These are phyloP conservation scores for Penicillium sp. DNA, from an alignment of 2,329 filamentous ascomycete species.

Conservation along the genomic window DNA sequence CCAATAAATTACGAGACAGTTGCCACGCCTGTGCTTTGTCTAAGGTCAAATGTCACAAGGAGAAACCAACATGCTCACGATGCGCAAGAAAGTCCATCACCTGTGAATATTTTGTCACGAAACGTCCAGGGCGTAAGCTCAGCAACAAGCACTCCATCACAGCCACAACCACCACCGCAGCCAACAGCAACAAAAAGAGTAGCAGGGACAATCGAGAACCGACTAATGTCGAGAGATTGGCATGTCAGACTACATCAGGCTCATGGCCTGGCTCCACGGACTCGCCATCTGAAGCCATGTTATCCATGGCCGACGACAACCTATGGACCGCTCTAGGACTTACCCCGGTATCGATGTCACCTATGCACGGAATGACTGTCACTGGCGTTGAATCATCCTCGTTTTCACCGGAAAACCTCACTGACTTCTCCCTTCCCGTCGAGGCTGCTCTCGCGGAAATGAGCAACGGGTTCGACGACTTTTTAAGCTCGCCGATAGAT, in stretches of 20 bases:
- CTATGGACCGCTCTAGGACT: neutral
- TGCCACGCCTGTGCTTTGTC: neutral
- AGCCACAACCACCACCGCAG: neutral
- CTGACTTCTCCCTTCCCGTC: neutral
- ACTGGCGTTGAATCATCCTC: neutral
- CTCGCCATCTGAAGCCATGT: neutral
- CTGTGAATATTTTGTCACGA: neutral
- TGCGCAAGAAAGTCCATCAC: neutral
- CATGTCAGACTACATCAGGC: neutral
- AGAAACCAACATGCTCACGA: neutral
- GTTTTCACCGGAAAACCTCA: neutral
- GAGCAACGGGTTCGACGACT: neutral
- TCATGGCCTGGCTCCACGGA: neutral
- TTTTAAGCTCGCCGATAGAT: neutral
- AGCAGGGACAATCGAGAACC: neutral
- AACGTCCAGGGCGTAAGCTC: neutral
- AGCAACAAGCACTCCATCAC: neutral
- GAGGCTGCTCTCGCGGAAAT: neutral
- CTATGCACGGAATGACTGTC: neutral
- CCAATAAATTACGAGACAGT: neutral
- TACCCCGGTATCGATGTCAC: neutral
- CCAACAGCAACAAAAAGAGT: no score
- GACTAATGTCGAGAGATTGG: neutral
- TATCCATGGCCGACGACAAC: neutral
- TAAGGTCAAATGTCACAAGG: neutral